Percentiles rank a stretch among this genome's conserved stretches.
phyloP scores from a whole-genome alignment of 177 flowering plant genomes.

The Tripterygium wilfordii region DNA sequence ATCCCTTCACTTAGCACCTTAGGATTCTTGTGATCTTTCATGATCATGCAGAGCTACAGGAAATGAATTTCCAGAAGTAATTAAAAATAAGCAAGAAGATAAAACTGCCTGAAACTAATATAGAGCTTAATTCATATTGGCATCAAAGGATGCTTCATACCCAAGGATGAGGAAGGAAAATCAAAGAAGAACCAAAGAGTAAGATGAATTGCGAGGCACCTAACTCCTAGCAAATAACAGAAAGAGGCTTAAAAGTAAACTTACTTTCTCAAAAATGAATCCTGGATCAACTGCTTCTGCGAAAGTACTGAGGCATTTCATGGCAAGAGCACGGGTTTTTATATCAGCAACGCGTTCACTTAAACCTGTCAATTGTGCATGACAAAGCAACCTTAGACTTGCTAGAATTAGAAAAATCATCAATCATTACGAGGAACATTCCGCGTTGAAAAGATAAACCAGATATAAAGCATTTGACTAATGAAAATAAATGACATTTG shows the following conservation, averaged over 20 bases:
- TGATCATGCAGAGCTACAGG: constrained; percentile 77
- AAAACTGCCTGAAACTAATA: too few relatives aligned
- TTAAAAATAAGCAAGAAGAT: not conserved
- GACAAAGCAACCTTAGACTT: not conserved
- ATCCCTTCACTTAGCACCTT: constrained; percentile 98
- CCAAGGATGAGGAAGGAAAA: too few relatives aligned
- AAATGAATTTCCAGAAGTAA: not conserved
- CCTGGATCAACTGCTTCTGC: constrained; percentile 98
- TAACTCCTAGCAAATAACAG: not conserved
- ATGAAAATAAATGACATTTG: too few relatives aligned
- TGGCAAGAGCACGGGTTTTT: constrained; percentile 87
- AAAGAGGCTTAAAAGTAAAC: constrained; percentile 8
- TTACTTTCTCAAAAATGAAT: constrained; percentile 90
- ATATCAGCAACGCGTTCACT: constrained; percentile 97
- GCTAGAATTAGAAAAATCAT: too few relatives aligned
- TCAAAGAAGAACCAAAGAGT: not conserved
- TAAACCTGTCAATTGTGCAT: constrained; percentile 44
- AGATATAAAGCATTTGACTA: too few relatives aligned
- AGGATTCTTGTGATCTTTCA: constrained; percentile 99
- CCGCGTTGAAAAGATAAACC: too few relatives aligned
- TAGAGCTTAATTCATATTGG: too few relatives aligned
- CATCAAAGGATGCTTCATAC: too few relatives aligned
- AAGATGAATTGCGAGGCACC: too few relatives aligned
- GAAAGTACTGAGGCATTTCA: constrained; percentile 91
- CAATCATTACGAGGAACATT: too few relatives aligned